Conservation (phyloP, 371 early-diverging fungal species). For the Mortierella sp. region DNA sequence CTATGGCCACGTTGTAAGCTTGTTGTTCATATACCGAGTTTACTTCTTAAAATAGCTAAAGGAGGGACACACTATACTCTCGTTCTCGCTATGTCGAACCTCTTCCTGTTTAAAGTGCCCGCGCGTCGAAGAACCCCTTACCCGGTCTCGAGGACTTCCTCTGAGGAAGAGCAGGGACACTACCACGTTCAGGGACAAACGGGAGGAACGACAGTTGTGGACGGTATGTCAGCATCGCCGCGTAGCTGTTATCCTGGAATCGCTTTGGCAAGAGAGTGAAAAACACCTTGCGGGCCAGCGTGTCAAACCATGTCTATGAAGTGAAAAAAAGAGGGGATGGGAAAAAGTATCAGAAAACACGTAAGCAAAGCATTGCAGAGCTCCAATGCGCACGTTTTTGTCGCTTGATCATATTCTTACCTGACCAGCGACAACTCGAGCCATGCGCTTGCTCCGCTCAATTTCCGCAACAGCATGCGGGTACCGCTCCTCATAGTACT, state of each 20-base stretch:
- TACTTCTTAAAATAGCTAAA: neutral
- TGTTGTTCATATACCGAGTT: no score
- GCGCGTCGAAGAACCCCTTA: no score
- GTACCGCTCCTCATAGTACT: conserved; percentile 17
- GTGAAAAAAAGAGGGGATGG: neutral
- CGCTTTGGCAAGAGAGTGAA: conserved; percentile 9
- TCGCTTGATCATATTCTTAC: neutral
- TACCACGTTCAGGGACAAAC: conserved; percentile 10
- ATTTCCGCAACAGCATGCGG: conserved; percentile 13
- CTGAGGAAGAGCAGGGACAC: neutral
- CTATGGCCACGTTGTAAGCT: no score
- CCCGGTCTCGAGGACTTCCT: neutral
- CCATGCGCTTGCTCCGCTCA: conserved; percentile 13
- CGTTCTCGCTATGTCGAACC: neutral
- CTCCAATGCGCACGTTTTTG: no score
- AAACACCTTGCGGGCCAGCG: conserved; percentile 10
- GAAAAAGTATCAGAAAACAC: neutral
- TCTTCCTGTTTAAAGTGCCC: neutral
- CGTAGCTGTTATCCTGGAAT: conserved; percentile 11
- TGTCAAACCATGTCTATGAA: conserved; percentile 16
- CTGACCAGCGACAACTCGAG: conserved; percentile 12
- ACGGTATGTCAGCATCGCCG: conserved; percentile 11
- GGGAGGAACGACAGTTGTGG: conserved; percentile 22
- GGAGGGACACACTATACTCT: neutral
- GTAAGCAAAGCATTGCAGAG: neutral